Base-by-base conservation (phyloP, 2,329 filamentous ascomycete genomes). In the Fusarium palustre region DNA sequence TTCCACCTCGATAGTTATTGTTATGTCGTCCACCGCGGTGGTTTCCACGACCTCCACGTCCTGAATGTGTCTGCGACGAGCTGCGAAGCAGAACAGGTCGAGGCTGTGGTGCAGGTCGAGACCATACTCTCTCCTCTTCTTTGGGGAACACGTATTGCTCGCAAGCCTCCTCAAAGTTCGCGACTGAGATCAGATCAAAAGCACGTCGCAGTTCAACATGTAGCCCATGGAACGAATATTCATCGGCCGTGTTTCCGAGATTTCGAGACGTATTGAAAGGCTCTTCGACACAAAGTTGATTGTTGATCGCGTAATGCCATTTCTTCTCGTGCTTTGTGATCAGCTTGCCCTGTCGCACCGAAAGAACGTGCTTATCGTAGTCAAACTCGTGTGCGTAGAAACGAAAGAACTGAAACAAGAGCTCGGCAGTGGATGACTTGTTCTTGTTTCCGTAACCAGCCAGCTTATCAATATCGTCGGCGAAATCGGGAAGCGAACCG, bases 321-420 rank as follows among this genome's bases (percentile, higher is more conserved):
- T 90, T 90, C 83, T 98, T 98, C 59, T 93, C 93, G 66, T 88
- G 86, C 78, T 97, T 95, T 11, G 90, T 90, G 58, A 97, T 82
- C 58, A 94, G 81, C 73, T 87, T 91, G 13, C 95, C 96, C 72
- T 92, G 87, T 24, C 94, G 90, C 50, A 99, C 91, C 1, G 96
- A 98, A 39, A 98, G 84, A 12, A 93, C 94, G 67, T 89, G 85
- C 65, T 91, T 92, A 72, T 94, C 91, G 76, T 96, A 98, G 76
- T 98, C 91, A 66, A 98, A 89, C 78, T 97, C 94, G 79, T 97
- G 91, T 3, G 92, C 95, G 76, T 97, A 99, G 74, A 95, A 94
- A 45, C 93, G 90, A 80, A 98, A 99, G 80, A 99, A 99, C 42
- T 94, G 88, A 74, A 98, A 99, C 3, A 99, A 83, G n/a, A 99